Evolutionary conservation across 257 asterid genomes (phyloP), one percentile per base, ranked within the genome.

Genomic region (Lycium barbarum): DNA sequence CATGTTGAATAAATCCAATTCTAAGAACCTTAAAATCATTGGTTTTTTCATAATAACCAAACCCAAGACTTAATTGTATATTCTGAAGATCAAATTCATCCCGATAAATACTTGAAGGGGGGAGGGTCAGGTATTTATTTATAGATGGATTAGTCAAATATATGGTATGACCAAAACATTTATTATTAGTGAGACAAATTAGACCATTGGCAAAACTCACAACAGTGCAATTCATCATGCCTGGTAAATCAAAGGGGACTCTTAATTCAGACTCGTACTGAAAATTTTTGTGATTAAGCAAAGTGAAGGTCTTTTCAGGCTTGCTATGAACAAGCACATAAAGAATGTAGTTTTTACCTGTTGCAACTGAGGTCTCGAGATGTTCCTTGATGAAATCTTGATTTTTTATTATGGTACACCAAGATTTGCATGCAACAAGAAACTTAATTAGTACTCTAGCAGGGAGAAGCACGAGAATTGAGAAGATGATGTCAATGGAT

Each of bases 161-260:
- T 40, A 40, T 40, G 45, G 6, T 40, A 47, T 13, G 18, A 2
- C 74, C 76, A 61, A 18, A 58, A 6, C 12, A 38, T n/a, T 8
- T 4, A 1, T 7, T 7, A 17, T 51, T 84, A 3, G 68, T 17
- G 47, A 86, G 20, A 13, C 86, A 79, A 40, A 86, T 53, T 38
- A 86, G 40, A 10, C 88, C 84, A 26, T 86, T 86, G 33, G 6
- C 73, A 2, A 84, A 83, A 73, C 74, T 68, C 7, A 83, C 53
- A 9, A 83, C 7, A 15, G 36, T 1, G 20, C 49, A 74, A 10
- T 36, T 13, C 38, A 65, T 20, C 26, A 43, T 38, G 2, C 9
- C 36, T 0, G 33, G 18, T 7, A 43, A 1, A 40, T 40, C 5
- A 40, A 40, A 40, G 45, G 45, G 45, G 45, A 40, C 5, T 40